Evolutionary conservation across 139 green algal species (phyloP), one percentile per base, ranked within the genome.

Genomic region (Mychonastes homosphaera): DNA sequence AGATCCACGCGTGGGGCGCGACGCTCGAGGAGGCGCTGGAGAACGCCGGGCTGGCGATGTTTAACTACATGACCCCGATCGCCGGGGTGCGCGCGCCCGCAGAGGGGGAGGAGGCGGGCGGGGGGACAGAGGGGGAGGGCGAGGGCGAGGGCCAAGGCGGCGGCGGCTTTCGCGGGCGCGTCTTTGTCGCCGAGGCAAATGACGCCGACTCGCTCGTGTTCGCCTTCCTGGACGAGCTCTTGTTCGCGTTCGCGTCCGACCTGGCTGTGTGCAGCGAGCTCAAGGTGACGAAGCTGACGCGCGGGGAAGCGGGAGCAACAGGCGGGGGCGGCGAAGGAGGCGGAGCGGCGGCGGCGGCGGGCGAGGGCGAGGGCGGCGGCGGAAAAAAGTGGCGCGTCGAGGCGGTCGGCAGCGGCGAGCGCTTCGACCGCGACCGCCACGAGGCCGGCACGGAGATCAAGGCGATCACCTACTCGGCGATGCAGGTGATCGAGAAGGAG

Each of bases 401-500:
- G 13, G 10, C 36, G 13, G 36, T 44, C 13, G 12, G 12, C 36
- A 27, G 27, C 49, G 84, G 84, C 0, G 79, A 87, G 52, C 50
- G 26, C 1, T 92, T 92, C 71, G 79, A 88, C 41, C 63, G 68
- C 1, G 10, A 23, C 2, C 52, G 61, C 0, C 85, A 90, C 58
- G 79, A 72, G 24, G 58, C 32, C 21, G 85, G 85, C 26, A 93
- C 85, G 12, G 85, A 93, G 65, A 68, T 95, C 27, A 95, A 95
- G 67, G 87, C 87, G 26, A 88, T 95, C 68, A 95, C 87, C 6
- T 94, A 90, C 65, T 86, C 73, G 18, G 82, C 80, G 10, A 95
- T 95, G 85, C 71, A 87, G 39, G 80, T 95, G 33, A 46, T 58
- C 13, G 79, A 90, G 46, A 44, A 40, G 49, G 43, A 48, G 3